Base-by-base conservation (phyloP, 208 protist genomes). In the Trypanosoma mega region DNA sequence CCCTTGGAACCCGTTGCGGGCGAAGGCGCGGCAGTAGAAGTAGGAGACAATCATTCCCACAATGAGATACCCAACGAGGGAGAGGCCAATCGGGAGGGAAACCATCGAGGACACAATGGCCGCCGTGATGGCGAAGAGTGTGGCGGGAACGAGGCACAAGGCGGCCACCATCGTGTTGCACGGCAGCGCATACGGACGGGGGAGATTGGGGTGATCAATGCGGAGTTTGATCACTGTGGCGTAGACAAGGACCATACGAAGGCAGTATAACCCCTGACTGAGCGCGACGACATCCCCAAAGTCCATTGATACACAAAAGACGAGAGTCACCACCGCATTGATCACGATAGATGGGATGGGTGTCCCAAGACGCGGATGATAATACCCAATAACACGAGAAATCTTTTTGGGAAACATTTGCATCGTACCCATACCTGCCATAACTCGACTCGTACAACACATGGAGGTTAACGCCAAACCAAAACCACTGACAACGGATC, bases 381-480 rank as follows among this genome's bases (percentile, higher is more conserved):
- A 90, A 69, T 93, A 90, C 34, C 82, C 82, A 50, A 93, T 82
- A 39, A 93, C 53, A 33, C 86, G 76, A 8, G 82, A 88, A 20
- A 93, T 51, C 46, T 81, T 85, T 57, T 76, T 76, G 8, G 81
- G 86, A 57, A 93, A 93, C 66, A 93, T 87, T 46, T 93, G 61
- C 86, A 93, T 93, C 24, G 80, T 88, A 16, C 86, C 86, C 77
- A 93, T 86, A 36, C 86, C 86, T 4, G 82, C 86, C 39, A 93
- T 55, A 57, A 90, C 63, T 9, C 86, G 78, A 55, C 86, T 93
- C 9, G 86, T 93, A 63, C 82, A 90, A 72, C 86, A 93, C 79
- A 93, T 87, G 33, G 76, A 78, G 2, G 86, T 93, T 24, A 93
- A 68, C 16, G 86, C 90, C 63, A 93, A 88, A 59, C 86, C 86